These are phyloP conservation scores for Prinsepia uniflora DNA, from an alignment of 306 rosid genomes.

Conservation along the genomic window DNA sequence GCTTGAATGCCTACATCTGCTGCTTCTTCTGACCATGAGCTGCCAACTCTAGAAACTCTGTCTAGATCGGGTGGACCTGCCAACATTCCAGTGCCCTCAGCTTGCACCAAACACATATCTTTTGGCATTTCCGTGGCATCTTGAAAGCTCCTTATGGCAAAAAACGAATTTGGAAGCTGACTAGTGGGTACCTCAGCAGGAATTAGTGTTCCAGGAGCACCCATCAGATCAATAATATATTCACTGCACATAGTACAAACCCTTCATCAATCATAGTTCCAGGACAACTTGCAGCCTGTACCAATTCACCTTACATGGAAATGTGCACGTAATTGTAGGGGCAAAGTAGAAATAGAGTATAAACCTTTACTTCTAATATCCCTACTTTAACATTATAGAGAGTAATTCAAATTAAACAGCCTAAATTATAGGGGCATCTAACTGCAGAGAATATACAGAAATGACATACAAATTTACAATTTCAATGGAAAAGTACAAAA, in stretches of 20 bases:
- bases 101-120: slow-evolving; percentile 30
- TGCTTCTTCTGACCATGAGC: slow-evolving; percentile 46
- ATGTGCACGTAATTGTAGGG: neutral
- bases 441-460: neutral
- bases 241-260: slow-evolving; percentile 67
- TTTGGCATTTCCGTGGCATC: slow-evolving; percentile 53
- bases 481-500: neutral
- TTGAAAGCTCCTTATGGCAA: slow-evolving; percentile 53
- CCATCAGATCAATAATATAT: slow-evolving; percentile 95
- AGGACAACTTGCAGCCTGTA: neutral
- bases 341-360: slow-evolving; percentile 4
- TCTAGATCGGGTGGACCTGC: slow-evolving; percentile 37
- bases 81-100: slow-evolving; percentile 36
- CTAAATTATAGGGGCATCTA: neutral
- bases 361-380: slow-evolving; percentile 1
- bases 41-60: slow-evolving; percentile 35
- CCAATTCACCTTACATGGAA: neutral
- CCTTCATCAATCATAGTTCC: slow-evolving; percentile 23
- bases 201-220: slow-evolving; percentile 95
- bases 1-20: slow-evolving; percentile 33
- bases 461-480: neutral
- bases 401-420: slow-evolving; percentile 16
- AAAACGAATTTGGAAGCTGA: slow-evolving; percentile 71
- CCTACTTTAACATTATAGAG: slow-evolving; percentile 6
- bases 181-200: slow-evolving; percentile 92